Base-by-base conservation (phyloP, 768 basidiomycete genomes). In the Rickenella mellea region DNA sequence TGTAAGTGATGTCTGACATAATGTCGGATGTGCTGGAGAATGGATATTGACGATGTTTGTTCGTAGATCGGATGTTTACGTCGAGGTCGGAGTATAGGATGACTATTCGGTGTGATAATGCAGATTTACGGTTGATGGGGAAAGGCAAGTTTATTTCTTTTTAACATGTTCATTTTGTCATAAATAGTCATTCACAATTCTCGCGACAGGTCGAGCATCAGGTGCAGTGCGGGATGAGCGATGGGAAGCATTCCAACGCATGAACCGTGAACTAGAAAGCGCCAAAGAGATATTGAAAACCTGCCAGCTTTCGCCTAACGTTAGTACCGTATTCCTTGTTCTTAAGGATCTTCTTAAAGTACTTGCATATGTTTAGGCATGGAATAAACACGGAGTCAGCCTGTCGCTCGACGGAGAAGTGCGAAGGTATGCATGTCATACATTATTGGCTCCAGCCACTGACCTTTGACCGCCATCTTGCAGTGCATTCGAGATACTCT, bases 51-150 rank as follows among this genome's bases (percentile, higher is more conserved):
- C 2, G 27, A 8, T 28, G 1, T 6, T 12, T 15, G 15, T 24
- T 4, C 30, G 31, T 52, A 91, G 88, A 93, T 51, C 83, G 90
- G 21, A 92, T 93, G 87, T 93, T 94, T 59, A 93, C 91, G 0
- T 84, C 85, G 12, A 72, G 91, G 27, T 88, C 85, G 12, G 91
- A 94, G 53, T 94, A 90, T 55, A 78, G 91, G 19, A 81, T 94
- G 77, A 80, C 80, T 0, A 72, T 93, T 31, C 70, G 91, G 39
- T 81, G 83, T 40, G 91, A 94, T 60, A 94, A 94, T 48, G 91
- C 91, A 2, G 91, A 94, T 61, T 37, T 79, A 40, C 71, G 91
- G 35, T 62, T 94, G 44, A 93, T 91, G 0, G 74, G 75, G 51
- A 80, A 79, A 60, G 90, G 87, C 73, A 28, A 29, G 55, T 50